Evolutionary conservation across 345 rosid genomes (phyloP), one percentile per base, ranked within the genome.

Genomic region (Eutrema heterophyllum): DNA sequence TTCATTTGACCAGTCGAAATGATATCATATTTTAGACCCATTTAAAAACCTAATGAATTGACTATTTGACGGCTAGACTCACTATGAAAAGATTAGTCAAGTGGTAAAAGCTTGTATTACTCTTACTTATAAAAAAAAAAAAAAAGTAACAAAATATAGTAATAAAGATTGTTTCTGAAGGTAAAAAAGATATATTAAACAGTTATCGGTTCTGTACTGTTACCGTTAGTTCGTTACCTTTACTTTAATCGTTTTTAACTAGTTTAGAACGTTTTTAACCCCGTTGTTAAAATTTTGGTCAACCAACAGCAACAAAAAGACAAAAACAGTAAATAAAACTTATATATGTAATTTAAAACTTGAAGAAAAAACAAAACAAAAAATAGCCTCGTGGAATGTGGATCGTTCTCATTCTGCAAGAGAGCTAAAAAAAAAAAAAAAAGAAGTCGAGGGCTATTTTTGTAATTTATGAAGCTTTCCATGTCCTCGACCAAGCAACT

Each of bases 401-500:
- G 24, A 21, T 21, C 24, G 24, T 21, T 11, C 11, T 4, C 54
- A 33, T 5, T 68, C 13, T 16, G 33, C 52, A 62, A 32, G 51
- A 16, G 44, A 33, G 58, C 36, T 13, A 4, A 21, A 21, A 21
- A 21, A 21, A 21, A 21, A 1, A 21, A 21, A 21, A 21, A 21
- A 21, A 21, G n/a, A n/a, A n/a, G n/a, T 21, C 2, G 24, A 21
- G 24, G 24, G 24, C 24, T 21, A 21, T 21, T 18, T 15, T 35
- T 5, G 40, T 43, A 54, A 33, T 30, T 48, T 48, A 44, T 2
- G 14, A 35, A 45, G 56, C 12, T 39, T 12, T 60, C 24, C 18
- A 38, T 35, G 65, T 46, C 45, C 12, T 33, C 18, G 27, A 38
- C 16, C 27, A 48, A 74, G 55, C 79, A 75, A 36, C 74, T 61